Evolutionary conservation across 1,284 basidiomycete species (phyloP).

Genomic region (Pseudozyma thailandica): DNA sequence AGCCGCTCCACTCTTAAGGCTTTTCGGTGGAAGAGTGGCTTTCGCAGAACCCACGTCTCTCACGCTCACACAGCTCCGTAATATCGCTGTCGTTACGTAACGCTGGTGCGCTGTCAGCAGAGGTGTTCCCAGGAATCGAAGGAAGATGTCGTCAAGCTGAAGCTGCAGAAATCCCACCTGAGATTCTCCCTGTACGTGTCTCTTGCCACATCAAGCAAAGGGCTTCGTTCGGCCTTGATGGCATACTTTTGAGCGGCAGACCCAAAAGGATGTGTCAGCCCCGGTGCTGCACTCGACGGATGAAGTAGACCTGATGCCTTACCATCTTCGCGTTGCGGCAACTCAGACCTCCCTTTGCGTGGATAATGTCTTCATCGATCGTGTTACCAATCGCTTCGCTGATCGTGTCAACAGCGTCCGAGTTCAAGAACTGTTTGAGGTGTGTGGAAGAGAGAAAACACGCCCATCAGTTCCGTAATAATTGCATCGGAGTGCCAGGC

Average conservation of each 20-base stretch:
- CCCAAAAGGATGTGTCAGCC: background rate
- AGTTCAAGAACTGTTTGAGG: slow-evolving; percentile 77
- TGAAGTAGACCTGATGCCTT: background rate
- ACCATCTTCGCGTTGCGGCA: slow-evolving; percentile 31
- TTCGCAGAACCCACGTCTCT: slow-evolving; percentile 16
- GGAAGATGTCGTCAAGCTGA: no score
- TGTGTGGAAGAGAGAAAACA: background rate
- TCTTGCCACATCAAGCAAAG: slow-evolving; percentile 87
- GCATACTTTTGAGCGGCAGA: slow-evolving; percentile 74
- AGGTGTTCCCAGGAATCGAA: no score
- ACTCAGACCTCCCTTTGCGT: slow-evolving; percentile 41
- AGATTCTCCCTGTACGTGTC: slow-evolving; percentile 89
- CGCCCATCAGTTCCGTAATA: background rate
- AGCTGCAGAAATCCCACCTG: slow-evolving; percentile 26
- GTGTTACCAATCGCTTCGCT: slow-evolving; percentile 74
- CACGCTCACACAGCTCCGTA: slow-evolving; percentile 71
- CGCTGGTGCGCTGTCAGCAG: no score
- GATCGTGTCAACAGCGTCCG: slow-evolving; percentile 76
- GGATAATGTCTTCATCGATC: slow-evolving; percentile 76
- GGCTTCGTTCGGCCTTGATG: slow-evolving; percentile 81
- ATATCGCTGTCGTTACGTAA: slow-evolving; percentile 74
- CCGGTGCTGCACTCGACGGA: background rate
- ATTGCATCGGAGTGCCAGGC: background rate
- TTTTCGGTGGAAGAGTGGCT: background rate
- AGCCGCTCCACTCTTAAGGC: background rate